Evolutionary conservation across 2,329 filamentous ascomycete species (phyloP), one percentile per base, ranked within the genome.

Genomic region (Cylindrodendrum hubeiense): DNA sequence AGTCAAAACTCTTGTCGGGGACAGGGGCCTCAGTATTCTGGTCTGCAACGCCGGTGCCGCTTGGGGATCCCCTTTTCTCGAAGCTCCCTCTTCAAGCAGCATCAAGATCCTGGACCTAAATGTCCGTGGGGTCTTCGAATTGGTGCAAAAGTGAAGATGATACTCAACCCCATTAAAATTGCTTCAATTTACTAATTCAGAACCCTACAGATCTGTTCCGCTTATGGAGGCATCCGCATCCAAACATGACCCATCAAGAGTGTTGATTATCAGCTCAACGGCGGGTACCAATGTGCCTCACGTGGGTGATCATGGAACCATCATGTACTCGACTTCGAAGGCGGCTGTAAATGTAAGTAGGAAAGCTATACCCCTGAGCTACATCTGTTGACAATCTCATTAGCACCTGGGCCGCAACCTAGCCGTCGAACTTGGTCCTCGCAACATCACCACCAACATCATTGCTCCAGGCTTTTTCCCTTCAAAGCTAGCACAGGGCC

Each of bases 31-130:
- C 30, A 88, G 92, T 74, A 91, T 93, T 50, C 78, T 93, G 49
- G 89, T 93, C 67, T 90, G 90, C 10, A 93, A 93, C 74, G 91
- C 91, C 0, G 91, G 91, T 5, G 90, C 91, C 2, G 90, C 89
- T 3, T 93, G 90, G 91, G 90, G 91, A 4, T 87, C 85, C 62
- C 81, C 82, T 26, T 92, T 93, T 70, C 90, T 92, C 67, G 77
- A 86, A 83, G 66, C 89, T 86, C 77, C 89, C 84, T 39, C 89
- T 86, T 76, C 81, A 78, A 67, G 86, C 82, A 92, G 90, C 71
- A 82, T 84, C 65, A 91, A 91, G 76, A 90, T 93, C 47, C 87
- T 92, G 83, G 88, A 92, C 72, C 73, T 90, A 74, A 93, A 93
- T 68, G 90, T 93, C 46, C 89, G 91, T 80, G 90, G 88, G 41